Conservation (phyloP, 768 basidiomycete genomes). For the Boletus edulis region DNA sequence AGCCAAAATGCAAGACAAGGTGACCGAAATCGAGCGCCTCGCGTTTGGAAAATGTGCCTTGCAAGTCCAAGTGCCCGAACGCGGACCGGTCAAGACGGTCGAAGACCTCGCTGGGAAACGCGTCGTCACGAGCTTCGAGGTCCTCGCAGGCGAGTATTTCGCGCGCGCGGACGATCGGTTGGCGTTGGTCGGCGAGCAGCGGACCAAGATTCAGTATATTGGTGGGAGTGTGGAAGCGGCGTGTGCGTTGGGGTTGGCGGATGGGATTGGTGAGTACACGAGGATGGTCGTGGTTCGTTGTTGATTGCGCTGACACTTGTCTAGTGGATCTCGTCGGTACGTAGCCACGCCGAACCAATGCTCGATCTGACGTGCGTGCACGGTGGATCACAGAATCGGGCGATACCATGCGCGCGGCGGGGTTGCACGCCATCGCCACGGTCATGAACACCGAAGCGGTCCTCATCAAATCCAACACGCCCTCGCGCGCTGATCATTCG, state of each 20-base stretch:
- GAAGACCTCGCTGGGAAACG: conserved; percentile 88
- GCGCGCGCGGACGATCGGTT: conserved; percentile 54
- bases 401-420: conserved; percentile 99
- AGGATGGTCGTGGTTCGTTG: neutral
- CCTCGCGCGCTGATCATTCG: conserved; percentile 60
- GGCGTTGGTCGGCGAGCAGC: conserved; percentile 48
- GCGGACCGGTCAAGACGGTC: conserved; percentile 60
- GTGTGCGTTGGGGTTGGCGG: conserved; percentile 92
- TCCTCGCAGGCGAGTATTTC: conserved; percentile 82
- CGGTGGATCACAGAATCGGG: conserved; percentile 74
- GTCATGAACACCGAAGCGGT: conserved; percentile 87
- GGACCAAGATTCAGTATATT: conserved; percentile 90
- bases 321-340: conserved; percentile 86
- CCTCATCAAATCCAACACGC: conserved; percentile 75
- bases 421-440: conserved; percentile 89
- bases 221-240: conserved; percentile 99
- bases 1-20: conserved; percentile 72
- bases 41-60: conserved; percentile 92
- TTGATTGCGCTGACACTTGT: neutral
- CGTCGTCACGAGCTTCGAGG: conserved; percentile 93
- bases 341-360: conserved; percentile 42
- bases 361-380: neutral
- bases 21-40: conserved; percentile 78
- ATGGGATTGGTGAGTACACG: conserved; percentile 79
- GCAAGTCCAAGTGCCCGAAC: conserved; percentile 89